Evolutionary conservation across 2,329 filamentous ascomycete species (phyloP), one percentile per base, ranked within the genome.

Genomic region (Helotiales sp.): DNA sequence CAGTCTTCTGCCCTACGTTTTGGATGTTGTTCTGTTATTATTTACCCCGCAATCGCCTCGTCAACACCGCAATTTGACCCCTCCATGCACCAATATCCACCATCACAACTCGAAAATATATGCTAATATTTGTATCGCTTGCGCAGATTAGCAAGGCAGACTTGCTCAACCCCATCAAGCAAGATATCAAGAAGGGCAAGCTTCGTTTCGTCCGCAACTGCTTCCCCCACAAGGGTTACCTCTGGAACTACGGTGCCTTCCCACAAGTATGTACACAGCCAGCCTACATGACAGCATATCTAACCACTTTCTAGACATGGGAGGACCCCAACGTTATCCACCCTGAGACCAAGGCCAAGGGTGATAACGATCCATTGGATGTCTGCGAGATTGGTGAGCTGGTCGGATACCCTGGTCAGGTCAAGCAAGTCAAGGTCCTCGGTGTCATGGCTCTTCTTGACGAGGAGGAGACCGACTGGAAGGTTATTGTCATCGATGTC

Each of bases 231-330:
- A 98, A 99, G 89, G 96, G 96, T 75, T 99, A 99, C 84, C 93
- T 99, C 77, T 99, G 96, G 96, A 99, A 99, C 89, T 99, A 99
- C 85, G 96, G 96, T 85, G 94, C 94, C 82, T 98, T 99, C 90
- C 96, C 96, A 77, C 93, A 96, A 87, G 93, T 96, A 87, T 79
- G 86, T 62, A 65, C 70, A 20, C 26, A 50, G 52, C 47, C 37
- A 61, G 30, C 52, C 22, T 43, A 30, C 32, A 50, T 22, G 30
- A 32, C 50, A n/a, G 45, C 28, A 32, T 57, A 17, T 55, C 55
- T 52, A 49, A 43, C 8, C 22, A 24, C 17, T n/a, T 43, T 26
- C 37, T 66, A 97, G 94, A 99, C 96, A 76, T 99, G 96, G 96
- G 96, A 99, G 85, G 96, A 99, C 86, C 96, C 96, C 82, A 97